These are phyloP conservation scores for Zygoascus bituminiphila DNA, from an alignment of 805 yeast species.

Conservation along the genomic window DNA sequence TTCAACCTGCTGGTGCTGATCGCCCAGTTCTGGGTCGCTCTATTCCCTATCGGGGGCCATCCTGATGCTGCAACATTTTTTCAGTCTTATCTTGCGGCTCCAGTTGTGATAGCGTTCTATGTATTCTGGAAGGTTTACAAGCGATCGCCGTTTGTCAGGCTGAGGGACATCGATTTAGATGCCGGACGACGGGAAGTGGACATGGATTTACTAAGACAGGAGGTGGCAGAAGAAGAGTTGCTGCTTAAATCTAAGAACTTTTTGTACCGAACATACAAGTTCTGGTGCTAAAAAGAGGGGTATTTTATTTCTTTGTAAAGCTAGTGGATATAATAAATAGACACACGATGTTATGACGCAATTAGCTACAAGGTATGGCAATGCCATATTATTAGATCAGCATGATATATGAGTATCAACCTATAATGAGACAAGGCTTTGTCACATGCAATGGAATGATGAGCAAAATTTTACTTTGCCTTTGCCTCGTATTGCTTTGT, in stretches of 20 bases:
- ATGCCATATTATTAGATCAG: too few relatives aligned
- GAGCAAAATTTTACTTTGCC: too few relatives aligned
- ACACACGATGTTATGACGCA: too few relatives aligned
- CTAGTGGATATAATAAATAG: too few relatives aligned
- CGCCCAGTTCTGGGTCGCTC: slow-evolving; percentile 73
- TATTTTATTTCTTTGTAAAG: not conserved
- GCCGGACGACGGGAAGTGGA: slow-evolving; percentile 58
- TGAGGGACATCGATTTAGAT: slow-evolving; percentile 48
- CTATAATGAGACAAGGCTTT: too few relatives aligned
- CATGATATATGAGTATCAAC: too few relatives aligned
- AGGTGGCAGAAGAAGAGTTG: slow-evolving; percentile 50
- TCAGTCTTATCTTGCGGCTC: slow-evolving; percentile 42
- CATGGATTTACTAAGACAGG: slow-evolving; percentile 47
- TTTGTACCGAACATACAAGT: slow-evolving; percentile 43
- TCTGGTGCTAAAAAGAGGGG: slow-evolving; percentile 41
- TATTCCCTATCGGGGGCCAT: slow-evolving; percentile 51
- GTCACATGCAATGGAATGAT: too few relatives aligned
- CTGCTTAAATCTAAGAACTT: slow-evolving; percentile 38
- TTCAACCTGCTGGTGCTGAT: slow-evolving; percentile 50
- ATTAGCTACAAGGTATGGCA: too few relatives aligned
- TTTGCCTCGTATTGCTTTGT: too few relatives aligned
- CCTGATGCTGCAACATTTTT: slow-evolving; percentile 36
- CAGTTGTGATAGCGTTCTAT: slow-evolving; percentile 35
- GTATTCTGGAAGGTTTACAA: slow-evolving; percentile 41
- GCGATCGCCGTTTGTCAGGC: slow-evolving; percentile 36